A percentile compares a stretch with the other conserved stretches of the same genome.
Evolutionary conservation across 1,284 basidiomycete species (phyloP).

Genomic region (Schizophyllum amplum): DNA sequence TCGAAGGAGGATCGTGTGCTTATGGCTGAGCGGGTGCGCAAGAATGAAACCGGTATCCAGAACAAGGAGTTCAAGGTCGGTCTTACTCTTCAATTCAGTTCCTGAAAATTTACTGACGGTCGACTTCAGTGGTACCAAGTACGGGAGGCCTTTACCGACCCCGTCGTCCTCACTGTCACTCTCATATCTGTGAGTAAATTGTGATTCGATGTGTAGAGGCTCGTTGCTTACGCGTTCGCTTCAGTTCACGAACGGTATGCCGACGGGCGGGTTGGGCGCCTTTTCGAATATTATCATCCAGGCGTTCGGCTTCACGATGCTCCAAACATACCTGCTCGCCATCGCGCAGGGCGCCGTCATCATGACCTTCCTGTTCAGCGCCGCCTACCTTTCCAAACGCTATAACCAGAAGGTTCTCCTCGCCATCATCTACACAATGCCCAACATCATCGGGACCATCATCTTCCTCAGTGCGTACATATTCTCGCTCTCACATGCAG

Average conservation of each 20-base stretch:
- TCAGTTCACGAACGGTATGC: slow-evolving; percentile 41
- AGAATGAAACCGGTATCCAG: slow-evolving; percentile 48
- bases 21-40: slow-evolving; percentile 45
- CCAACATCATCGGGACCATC: slow-evolving; percentile 40
- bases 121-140: neutral
- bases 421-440: slow-evolving; percentile 39
- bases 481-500: neutral
- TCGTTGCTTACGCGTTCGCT: no score
- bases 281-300: slow-evolving; percentile 45
- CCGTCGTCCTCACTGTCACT: slow-evolving; percentile 35
- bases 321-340: slow-evolving; percentile 44
- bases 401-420: slow-evolving; percentile 37
- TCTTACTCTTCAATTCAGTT: slow-evolving; percentile 11
- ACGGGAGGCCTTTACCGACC: slow-evolving; percentile 38
- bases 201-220: no score
- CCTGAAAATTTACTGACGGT: neutral
- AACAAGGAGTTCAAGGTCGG: slow-evolving; percentile 45
- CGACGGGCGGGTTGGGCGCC: slow-evolving; percentile 44
- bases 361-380: slow-evolving; percentile 39
- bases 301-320: slow-evolving; percentile 37
- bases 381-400: slow-evolving; percentile 34
- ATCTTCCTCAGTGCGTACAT: slow-evolving; percentile 33
- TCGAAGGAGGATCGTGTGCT: slow-evolving; percentile 40
- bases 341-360: slow-evolving; percentile 44
- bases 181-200: slow-evolving; percentile 25